Percentiles rank a stretch among this genome's conserved stretches.
phyloP scores from a whole-genome alignment of 177 flowering plant species.

The Telopea speciosissima region DNA sequence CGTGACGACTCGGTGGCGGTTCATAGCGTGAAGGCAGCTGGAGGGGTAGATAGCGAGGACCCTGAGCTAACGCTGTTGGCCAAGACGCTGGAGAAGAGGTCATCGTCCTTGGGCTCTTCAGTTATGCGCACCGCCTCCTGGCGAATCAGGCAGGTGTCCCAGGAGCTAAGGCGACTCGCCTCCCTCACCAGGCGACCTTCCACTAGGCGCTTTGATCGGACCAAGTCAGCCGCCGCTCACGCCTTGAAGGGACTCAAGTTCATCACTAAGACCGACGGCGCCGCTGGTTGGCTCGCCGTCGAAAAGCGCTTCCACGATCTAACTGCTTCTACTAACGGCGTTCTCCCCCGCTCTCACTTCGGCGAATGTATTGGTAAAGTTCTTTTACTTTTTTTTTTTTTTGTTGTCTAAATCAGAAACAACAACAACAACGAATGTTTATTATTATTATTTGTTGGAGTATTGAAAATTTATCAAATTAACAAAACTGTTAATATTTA shows the following conservation, averaged over 20 bases:
- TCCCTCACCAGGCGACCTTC: slow-evolving; percentile 37
- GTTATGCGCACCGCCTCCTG: slow-evolving; percentile 46
- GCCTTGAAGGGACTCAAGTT: slow-evolving; percentile 81
- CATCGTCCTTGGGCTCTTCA: slow-evolving; percentile 33
- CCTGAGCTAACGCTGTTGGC: slow-evolving; percentile 42
- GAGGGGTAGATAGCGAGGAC: slow-evolving; percentile 33
- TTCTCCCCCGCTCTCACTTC: slow-evolving; percentile 48
- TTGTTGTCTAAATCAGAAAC: neutral
- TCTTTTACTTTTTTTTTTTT: too few relatives aligned
- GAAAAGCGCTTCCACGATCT: slow-evolving; percentile 62
- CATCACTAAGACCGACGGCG: slow-evolving; percentile 61
- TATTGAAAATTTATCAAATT: too few relatives aligned
- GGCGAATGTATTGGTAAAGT: slow-evolving; percentile 71
- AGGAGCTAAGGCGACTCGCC: slow-evolving; percentile 61
- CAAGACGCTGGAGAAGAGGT: slow-evolving; percentile 35
- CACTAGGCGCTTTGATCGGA: slow-evolving; percentile 40
- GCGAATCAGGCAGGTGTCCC: slow-evolving; percentile 55
- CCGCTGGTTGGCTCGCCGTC: slow-evolving; percentile 55
- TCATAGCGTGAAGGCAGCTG: slow-evolving; percentile 48
- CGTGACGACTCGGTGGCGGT: slow-evolving; percentile 54
- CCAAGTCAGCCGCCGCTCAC: slow-evolving; percentile 62
- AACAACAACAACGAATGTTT: too few relatives aligned
- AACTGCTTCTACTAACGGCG: slow-evolving; percentile 38
- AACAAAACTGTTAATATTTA: too few relatives aligned
- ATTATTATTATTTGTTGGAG: too few relatives aligned